Evolutionary conservation across 176 grass and related monocot species (phyloP).

Genomic region (Miscanthus lutarioriparius): DNA sequence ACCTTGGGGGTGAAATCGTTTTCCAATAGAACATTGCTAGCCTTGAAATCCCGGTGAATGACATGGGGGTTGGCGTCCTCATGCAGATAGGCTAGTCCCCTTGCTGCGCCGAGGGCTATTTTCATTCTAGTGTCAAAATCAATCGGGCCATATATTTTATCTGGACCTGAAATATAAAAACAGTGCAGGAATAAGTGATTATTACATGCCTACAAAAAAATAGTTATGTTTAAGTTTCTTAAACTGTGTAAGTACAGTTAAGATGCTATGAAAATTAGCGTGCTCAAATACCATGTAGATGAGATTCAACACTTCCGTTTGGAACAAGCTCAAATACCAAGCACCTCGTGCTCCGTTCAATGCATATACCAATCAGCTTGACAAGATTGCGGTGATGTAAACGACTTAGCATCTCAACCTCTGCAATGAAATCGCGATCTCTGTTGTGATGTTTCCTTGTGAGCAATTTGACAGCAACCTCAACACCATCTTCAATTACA

Average conservation of each 20-base stretch:
- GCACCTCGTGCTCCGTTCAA: slow-evolving; percentile 77
- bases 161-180: slow-evolving; percentile 51
- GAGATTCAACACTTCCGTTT: slow-evolving; percentile 95
- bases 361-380: slow-evolving; percentile 88
- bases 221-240: not conserved
- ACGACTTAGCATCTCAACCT: slow-evolving; percentile 95
- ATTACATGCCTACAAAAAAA: not conserved
- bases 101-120: slow-evolving; percentile 85
- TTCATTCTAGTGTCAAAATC: slow-evolving; percentile 83
- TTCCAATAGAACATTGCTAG: slow-evolving; percentile 86
- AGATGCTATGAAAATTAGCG: slow-evolving; percentile 11
- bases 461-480: slow-evolving; percentile 95
- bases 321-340: slow-evolving; percentile 87
- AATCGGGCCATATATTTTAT: slow-evolving; percentile 69
- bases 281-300: slow-evolving; percentile 76
- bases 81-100: slow-evolving; percentile 90
- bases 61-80: slow-evolving; percentile 93
- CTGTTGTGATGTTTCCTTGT: slow-evolving; percentile 75
- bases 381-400: slow-evolving; percentile 99
- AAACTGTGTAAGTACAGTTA: not conserved
- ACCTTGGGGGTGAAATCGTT: slow-evolving; percentile 91
- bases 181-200: not conserved
- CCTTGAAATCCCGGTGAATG: slow-evolving; percentile 96
- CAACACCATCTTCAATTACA: slow-evolving; percentile 54
- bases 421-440: slow-evolving; percentile 85